Base-by-base conservation (phyloP, 306 rosid species). In the Prosopis cineraria region DNA sequence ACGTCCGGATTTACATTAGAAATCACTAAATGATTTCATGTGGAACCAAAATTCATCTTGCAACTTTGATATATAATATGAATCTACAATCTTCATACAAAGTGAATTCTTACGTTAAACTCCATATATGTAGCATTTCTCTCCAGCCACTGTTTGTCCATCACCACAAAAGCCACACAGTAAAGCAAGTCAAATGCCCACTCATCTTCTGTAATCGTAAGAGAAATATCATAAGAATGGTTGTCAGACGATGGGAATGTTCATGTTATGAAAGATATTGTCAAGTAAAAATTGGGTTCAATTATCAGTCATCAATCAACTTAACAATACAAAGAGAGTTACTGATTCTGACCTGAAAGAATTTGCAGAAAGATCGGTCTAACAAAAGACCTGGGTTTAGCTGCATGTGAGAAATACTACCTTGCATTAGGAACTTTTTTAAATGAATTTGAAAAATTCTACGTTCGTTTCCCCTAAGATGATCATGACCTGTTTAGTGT, bases 181-280 rank as follows among this genome's bases (percentile, higher is more conserved):
- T 94, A 91, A 33, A 94, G 94, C 87, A 94, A 74, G 87, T 94
- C 98, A 78, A 94, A 94, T 27, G 97, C 87, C 96, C 97, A 92
- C 65, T 91, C 93, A 67, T 87, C 87, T 74, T 90, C 97, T 94
- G 98, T 44, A 76, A 70, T 78, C 47, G 82, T 17, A 30, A 52
- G 67, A 72, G 47, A 77, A 77, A 50, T 17, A 25, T 53, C 68
- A 66, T 0, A 29, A 43, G 9, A 62, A 29, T 3, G 41, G 52
- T n/a, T n/a, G n/a, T 45, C 37, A 58, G 33, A 66, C 16, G 7
- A 50, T 36, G 8, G 22, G 19, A 12, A 10, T 66, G 50, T 22
- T 36, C n/a, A 74, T 44, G 37, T 20, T 68, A 33, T 50, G 19
- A 22, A 63, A 78, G 64, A 30, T 53, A 20, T 22, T 33, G 33